Evolutionary conservation across 257 asterid species (phyloP), one percentile per base, ranked within the genome.

Genomic region (Rehmannia glutinosa): DNA sequence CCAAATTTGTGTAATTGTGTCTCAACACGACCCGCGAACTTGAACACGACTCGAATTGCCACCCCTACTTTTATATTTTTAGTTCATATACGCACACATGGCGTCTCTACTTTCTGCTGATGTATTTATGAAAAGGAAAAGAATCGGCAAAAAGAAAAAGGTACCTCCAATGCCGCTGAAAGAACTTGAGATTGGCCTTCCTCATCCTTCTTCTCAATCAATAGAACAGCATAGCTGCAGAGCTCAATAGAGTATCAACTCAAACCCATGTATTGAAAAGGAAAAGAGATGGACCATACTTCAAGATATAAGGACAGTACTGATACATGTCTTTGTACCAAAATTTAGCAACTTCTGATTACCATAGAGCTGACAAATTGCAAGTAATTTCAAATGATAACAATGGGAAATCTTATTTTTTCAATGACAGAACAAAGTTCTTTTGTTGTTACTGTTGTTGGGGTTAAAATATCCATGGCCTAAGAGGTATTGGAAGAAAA

Each of bases 121-220:
- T 17, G 19, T 45, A 15, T 46, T 62, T 39, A 41, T 47, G 43
- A 42, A 65, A 43, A 33, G 33, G 62, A 33, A 30, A 69, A 63
- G 42, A 55, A 36, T 21, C 16, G 43, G 52, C 25, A 23, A 38
- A 55, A 51, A 47, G 3, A 19, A 28, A 45, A 66, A 39, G 57
- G 57, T 80, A 94, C 99, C 99, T 82, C 96, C 53, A 94, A 84
- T 54, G 96, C 96, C n/a, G 99, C 97, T 19, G 99, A 91, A 64
- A 94, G 91, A 80, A 88, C 97, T 81, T 94, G 99, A 78, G 93
- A 80, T 75, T 94, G 99, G 15, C 99, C 99, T 74, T 82, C 96
- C 73, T 87, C 96, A 61, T 94, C 90, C 75, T 82, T 91, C 77
- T 83, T 85, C 76, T 91, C 97, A 64, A 88, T 82, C 87, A 94